phyloP scores from a whole-genome alignment of 2,329 filamentous ascomycete genomes.

The Colletotrichum sp. region DNA sequence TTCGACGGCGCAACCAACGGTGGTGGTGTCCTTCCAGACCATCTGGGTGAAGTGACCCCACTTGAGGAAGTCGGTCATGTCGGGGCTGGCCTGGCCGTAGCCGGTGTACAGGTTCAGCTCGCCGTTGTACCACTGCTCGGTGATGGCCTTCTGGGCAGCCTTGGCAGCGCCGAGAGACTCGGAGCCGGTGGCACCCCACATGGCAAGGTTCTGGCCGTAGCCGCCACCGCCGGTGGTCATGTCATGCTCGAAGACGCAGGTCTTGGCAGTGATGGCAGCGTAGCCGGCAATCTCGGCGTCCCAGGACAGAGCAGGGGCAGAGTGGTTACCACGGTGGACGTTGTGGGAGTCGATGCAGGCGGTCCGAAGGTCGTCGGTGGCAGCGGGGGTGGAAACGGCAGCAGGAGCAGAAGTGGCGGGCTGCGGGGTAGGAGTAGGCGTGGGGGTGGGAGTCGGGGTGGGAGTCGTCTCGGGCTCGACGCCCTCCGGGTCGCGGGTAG shows the following conservation, averaged over 20 bases:
- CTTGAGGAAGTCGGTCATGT: constrained; percentile 64
- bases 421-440: constrained; percentile 16
- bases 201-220: constrained; percentile 94
- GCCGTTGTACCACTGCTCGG: constrained; percentile 87
- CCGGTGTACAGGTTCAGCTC: constrained; percentile 63
- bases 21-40: constrained; percentile 43
- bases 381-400: constrained; percentile 12
- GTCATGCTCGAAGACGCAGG: constrained; percentile 78
- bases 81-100: constrained; percentile 66
- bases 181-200: constrained; percentile 49
- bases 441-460: constrained; percentile 1
- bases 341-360: constrained; percentile 79
- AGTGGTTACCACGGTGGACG: constrained; percentile 83
- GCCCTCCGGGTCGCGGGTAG: no score
- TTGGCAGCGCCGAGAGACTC: constrained; percentile 52
- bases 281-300: constrained; percentile 65
- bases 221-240: constrained; percentile 65
- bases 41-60: constrained; percentile 64
- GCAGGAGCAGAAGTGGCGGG: constrained; percentile 26
- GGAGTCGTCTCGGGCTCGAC: constrained; percentile 9
- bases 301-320: constrained; percentile 70
- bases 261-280: constrained; percentile 67
- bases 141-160: constrained; percentile 72
- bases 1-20: constrained; percentile 66
- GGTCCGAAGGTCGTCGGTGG: constrained; percentile 33